Evolutionary conservation across 2,329 filamentous ascomycete genomes (phyloP), one percentile per base, ranked within the genome.

Genomic region (Cladosporium sp.): DNA sequence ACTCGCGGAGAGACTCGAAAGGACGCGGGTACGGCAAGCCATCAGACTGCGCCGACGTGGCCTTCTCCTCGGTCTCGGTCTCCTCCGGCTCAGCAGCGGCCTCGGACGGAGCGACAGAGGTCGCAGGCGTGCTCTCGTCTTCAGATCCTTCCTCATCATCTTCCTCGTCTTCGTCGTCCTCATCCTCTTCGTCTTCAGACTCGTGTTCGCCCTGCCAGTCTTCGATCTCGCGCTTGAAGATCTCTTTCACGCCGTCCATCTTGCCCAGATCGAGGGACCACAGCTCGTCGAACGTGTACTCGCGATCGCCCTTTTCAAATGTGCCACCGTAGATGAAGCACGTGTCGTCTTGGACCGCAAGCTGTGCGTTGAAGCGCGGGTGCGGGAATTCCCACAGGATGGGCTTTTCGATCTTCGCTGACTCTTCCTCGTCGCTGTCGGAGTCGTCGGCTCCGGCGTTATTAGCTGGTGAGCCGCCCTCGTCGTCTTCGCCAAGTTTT

Each of bases 301-400:
- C 93, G 18, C 89, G 81, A 63, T 98, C 93, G 14, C 89, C 92
- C 67, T 95, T 93, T 67, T 98, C 93, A 63, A 87, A 96, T 0
- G 92, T 98, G 14, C 93, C 93, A 31, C 93, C 91, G 64, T 95
- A 97, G 50, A 97, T 89, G 71, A 92, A 98, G 1, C 97, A 77
- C 8, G 88, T 83, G 67, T 98, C 93, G 59, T 91, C 89, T 70
- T 97, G 91, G 0, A 97, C 89, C 0, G 92, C 83, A 37, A 97
- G 74, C 60, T 93, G 87, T 1, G 90, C 85, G 61, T 97, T 97
- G 74, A 98, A 98, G 48, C 93, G 80, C 14, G 84, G 80, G 63
- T 96, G 91, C 3, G 93, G 93, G 66, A 95, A 84, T 66, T 95
- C 91, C 74, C 87, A 87, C 56, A 84, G 79, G 1, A 77, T 75